Evolutionary conservation across 2,329 filamentous ascomycete genomes (phyloP), one percentile per base, ranked within the genome.

Genomic region (Eutypa lata): DNA sequence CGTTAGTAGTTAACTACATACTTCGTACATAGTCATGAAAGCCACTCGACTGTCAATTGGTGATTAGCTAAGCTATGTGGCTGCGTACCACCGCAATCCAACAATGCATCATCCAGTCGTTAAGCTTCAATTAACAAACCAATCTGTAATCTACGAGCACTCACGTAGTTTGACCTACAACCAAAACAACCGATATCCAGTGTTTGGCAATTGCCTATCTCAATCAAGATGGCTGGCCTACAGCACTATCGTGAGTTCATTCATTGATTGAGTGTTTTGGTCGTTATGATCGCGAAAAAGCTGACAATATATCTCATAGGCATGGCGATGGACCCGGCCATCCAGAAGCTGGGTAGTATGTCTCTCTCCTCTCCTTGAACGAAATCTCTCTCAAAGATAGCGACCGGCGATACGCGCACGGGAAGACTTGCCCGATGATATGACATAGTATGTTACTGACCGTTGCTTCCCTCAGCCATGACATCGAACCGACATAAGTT

Each of bases 401-500:
- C 26, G 14, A 37, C 31, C 33, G n/a, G 46, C 40, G 16, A 46
- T 14, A 18, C 22, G 28, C 26, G 44, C 16, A 2, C 35, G 31
- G 47, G 51, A 5, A 40, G n/a, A 28, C 22, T 44, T 10, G 26
- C 26, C 10, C 10, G 26, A 31, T 7, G 16, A 52, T 18, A 4
- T 13, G 19, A 38, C n/a, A 8, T 35, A 28, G 40, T n/a, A 18
- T 28, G 11, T 13, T 1, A 40, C 50, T 21, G 49, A 65, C 68
- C 21, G 42, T 19, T 21, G 33, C 21, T 19, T 31, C 48, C 49
- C 47, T 45, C 66, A 96, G 92, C 88, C 71, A 89, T 97, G 85
- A 84, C 82, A 67, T 78, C 82, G 67, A 91, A 90, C 78, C 88
- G 94, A 61, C 88, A 92, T 83, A 91, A 91, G 76, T 96, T 90